Evolutionary conservation across 164 flowering plant genomes (phyloP).

Genomic region (Magnolia changhungtana): DNA sequence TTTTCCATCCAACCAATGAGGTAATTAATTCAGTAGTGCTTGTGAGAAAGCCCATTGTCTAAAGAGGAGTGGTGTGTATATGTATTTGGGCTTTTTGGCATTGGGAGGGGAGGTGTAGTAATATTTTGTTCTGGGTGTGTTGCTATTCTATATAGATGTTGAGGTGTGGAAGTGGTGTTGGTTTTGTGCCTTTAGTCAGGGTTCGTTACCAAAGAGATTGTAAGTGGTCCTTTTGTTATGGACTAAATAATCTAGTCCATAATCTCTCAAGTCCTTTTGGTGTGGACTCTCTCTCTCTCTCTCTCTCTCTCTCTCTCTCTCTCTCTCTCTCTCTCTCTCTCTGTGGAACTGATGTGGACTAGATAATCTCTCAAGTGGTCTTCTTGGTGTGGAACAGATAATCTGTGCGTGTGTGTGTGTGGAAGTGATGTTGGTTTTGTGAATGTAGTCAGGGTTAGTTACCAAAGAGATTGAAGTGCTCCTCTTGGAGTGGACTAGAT

Average conservation of each 20-base stretch:
- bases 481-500: too few species aligned
- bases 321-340: not conserved
- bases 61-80: not conserved
- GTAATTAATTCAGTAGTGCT: constrained; percentile 52
- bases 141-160: not conserved
- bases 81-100: not conserved
- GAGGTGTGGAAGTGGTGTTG: not conserved
- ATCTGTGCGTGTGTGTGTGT: not conserved
- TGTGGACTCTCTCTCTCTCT: too few species aligned
- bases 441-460: too few species aligned
- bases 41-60: constrained; percentile 26
- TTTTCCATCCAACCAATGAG: constrained; percentile 53
- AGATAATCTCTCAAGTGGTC: too few species aligned
- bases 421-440: not conserved
- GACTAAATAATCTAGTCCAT: not conserved
- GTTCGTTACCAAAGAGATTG: not conserved
- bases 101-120: too few species aligned
- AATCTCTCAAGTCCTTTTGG: too few species aligned
- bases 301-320: not conserved
- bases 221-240: not conserved
- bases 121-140: not conserved
- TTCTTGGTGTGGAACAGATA: too few species aligned
- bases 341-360: too few species aligned
- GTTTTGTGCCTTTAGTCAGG: not conserved
- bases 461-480: too few species aligned